Conservation (phyloP, 2,329 filamentous ascomycete genomes). For the Cordyceps farinosa region DNA sequence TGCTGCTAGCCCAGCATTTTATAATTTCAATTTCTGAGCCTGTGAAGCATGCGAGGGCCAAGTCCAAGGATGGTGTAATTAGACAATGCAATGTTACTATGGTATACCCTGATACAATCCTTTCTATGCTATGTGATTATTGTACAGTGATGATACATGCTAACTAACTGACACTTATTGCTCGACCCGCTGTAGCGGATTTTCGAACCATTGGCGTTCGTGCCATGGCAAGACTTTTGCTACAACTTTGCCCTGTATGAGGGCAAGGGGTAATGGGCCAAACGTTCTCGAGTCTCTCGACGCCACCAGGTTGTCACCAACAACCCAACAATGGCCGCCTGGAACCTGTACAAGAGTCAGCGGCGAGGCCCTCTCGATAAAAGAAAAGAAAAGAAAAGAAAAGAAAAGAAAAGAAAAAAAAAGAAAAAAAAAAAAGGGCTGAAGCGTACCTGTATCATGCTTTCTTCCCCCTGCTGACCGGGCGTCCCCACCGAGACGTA, state of each 20-base stretch:
- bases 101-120: neutral
- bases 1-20: slow-evolving; percentile 23
- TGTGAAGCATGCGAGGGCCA: slow-evolving; percentile 1
- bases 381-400: neutral
- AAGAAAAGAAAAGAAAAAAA: neutral
- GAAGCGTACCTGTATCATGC: slow-evolving; percentile 61
- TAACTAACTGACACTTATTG: slow-evolving; percentile 15
- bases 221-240: slow-evolving; percentile 55
- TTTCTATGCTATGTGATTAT: slow-evolving; percentile 14
- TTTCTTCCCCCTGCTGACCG: slow-evolving; percentile 40
- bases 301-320: slow-evolving; percentile 79
- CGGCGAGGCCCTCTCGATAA: neutral
- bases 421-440: neutral
- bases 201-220: slow-evolving; percentile 49
- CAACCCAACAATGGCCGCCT: slow-evolving; percentile 85
- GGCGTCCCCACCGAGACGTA: slow-evolving; percentile 67
- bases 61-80: slow-evolving; percentile 17
- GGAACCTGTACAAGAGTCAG: slow-evolving; percentile 61
- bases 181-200: slow-evolving; percentile 36
- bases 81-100: slow-evolving; percentile 15
- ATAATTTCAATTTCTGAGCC: slow-evolving; percentile 21
- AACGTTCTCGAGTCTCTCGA: slow-evolving; percentile 85
- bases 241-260: slow-evolving; percentile 80
- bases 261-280: slow-evolving; percentile 79
- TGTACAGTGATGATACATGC: slow-evolving; percentile 19